phyloP scores from a whole-genome alignment of 2,329 filamentous ascomycete genomes.

The Talaromyces amestolkiae region DNA sequence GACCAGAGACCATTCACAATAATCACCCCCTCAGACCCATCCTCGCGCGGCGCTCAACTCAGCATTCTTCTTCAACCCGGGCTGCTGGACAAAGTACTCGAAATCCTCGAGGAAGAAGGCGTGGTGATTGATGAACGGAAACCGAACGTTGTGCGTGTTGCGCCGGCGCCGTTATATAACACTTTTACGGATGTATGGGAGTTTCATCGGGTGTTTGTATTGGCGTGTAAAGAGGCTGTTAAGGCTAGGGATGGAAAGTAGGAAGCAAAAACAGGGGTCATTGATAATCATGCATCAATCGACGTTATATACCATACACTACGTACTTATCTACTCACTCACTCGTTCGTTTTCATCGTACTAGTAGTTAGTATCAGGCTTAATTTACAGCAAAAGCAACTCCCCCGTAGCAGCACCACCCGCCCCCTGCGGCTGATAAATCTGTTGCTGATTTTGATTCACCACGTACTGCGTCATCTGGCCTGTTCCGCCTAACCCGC shows the following conservation, averaged over 20 bases:
- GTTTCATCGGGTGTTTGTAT: conserved; percentile 56
- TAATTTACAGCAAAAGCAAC: conserved; percentile 61
- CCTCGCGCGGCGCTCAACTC: conserved; percentile 72
- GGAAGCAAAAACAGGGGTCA: neutral
- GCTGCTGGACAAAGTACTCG: conserved; percentile 66
- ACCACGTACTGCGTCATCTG: conserved; percentile 62
- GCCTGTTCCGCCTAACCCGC: conserved; percentile 51
- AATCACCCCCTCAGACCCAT: conserved; percentile 68
- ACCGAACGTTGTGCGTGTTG: conserved; percentile 79
- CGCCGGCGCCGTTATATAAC: conserved; percentile 82
- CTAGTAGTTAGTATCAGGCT: neutral
- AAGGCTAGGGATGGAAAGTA: neutral
- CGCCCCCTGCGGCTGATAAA: conserved; percentile 66
- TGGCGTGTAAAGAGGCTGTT: conserved; percentile 46
- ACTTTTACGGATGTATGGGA: conserved; percentile 69
- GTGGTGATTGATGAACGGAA: conserved; percentile 80
- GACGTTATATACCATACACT: conserved; percentile 6
- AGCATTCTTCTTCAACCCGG: conserved; percentile 69
- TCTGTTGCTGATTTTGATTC: conserved; percentile 76
- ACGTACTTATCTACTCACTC: neutral
- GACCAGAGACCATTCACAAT: conserved; percentile 53
- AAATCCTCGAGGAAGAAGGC: conserved; percentile 63
- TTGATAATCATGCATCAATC: neutral
- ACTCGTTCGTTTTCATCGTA: neutral
- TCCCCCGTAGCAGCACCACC: conserved; percentile 67